Base-by-base conservation (phyloP, 495 filamentous ascomycete genomes). In the Penicillium antarcticum region DNA sequence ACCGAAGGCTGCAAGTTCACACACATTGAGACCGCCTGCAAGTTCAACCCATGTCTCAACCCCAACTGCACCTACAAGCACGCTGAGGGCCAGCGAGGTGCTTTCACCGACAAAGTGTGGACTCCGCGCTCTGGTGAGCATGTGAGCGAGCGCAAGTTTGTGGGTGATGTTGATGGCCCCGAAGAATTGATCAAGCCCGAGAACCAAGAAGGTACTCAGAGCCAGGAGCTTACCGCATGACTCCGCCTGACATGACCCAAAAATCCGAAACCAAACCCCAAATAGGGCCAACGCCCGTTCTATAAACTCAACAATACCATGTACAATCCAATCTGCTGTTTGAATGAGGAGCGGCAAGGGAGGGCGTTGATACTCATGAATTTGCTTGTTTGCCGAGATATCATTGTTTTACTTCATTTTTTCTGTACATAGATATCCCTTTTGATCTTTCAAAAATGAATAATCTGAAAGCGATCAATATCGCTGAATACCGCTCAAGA, bases 41-140 rank as follows among this genome's bases (percentile, higher is more conserved):
- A 87, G 54, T 97, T 85, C 71, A 91, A 84, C 53, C 94, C 94
- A 3, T 99, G 94, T 67, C 81, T 88, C 50, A 96, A 96, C 62
- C 79, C 83, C 12, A 77, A 66, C 45, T 99, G 94, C 64, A 76
- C 85, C 18, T 97, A 89, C 78, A 91, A 92, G 67, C 94, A 99
- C 68, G 85, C 81, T 17, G 94, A 96, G 50, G 95, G 95, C 21
- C 95, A 97, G 67, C 61, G 85, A 68, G 75, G 80, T 21, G 75
- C 76, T n/a, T 91, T 89, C 70, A 75, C 84, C 34, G 89, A 96
- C 69, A 96, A 94, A 68, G 91, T 95, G 17, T 98, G 94, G 94
- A 88, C 83, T 29, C 77, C 88, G 5, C 82, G 76, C 14, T 23
- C 76, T 73, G 67, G 72, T 71, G 58, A 65, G 51, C 89, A 91